These are phyloP conservation scores for Prillingera fragicola DNA, from an alignment of 1,284 basidiomycete species.

Conservation along the genomic window DNA sequence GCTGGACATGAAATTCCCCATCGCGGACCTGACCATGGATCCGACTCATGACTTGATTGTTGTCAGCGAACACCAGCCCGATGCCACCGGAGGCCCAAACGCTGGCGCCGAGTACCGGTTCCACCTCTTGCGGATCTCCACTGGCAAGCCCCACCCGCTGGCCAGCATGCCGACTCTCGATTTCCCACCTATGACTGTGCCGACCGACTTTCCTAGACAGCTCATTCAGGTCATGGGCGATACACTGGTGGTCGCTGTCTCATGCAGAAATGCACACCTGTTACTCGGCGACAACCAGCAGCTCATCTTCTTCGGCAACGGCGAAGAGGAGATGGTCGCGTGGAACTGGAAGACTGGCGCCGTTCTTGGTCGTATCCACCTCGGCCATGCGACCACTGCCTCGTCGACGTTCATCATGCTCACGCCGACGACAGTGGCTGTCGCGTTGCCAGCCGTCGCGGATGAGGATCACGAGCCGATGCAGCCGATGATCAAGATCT, in stretches of 20 bases:
- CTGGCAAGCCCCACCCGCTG: constrained; percentile 40
- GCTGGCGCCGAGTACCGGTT: constrained; percentile 33
- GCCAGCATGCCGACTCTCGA: constrained; percentile 33
- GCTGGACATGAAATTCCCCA: constrained; percentile 31
- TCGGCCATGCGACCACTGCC: constrained; percentile 5
- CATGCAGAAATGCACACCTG: constrained; percentile 13
- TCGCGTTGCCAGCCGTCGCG: constrained; percentile 6
- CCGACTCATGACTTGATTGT: constrained; percentile 47
- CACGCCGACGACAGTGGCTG: constrained; percentile 11
- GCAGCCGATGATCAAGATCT: constrained; percentile 36
- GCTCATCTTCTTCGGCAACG: constrained; percentile 17
- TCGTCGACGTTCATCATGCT: constrained; percentile 14
- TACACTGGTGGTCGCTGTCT: constrained; percentile 40
- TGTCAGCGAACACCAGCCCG: constrained; percentile 32
- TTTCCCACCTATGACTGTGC: constrained; percentile 30
- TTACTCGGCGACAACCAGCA: too few relatives aligned
- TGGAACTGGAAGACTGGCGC: constrained; percentile 48
- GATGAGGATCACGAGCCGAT: neutral
- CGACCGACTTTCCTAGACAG: constrained; percentile 31
- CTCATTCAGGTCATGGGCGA: constrained; percentile 46
- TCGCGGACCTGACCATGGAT: constrained; percentile 48
- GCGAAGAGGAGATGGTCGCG: constrained; percentile 41
- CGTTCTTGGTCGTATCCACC: constrained; percentile 23
- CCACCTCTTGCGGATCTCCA: constrained; percentile 42
- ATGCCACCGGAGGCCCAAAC: neutral